These are phyloP conservation scores for Pythium vanterpoolii DNA, from an alignment of 352 stramenopile species.

Conservation along the genomic window DNA sequence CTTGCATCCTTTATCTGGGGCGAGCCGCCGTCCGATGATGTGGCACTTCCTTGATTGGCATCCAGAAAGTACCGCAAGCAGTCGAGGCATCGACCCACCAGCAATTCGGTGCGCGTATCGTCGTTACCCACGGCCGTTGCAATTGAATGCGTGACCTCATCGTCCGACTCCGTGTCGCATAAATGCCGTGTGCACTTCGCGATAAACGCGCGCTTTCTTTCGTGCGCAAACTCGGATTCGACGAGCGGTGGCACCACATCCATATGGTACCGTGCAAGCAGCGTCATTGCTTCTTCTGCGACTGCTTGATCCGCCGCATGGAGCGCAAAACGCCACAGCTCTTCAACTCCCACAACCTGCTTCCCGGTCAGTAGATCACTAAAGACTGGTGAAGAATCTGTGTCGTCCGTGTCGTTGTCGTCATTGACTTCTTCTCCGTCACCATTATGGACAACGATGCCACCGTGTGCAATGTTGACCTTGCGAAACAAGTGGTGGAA, in stretches of 20 bases:
- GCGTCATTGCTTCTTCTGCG: constrained; percentile 58
- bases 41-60: constrained; percentile 9
- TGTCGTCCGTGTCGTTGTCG: constrained; percentile 10
- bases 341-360: constrained; percentile 39
- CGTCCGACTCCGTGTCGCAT: not conserved
- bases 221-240: constrained; percentile 24
- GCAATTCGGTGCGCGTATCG: not conserved
- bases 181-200: constrained; percentile 54
- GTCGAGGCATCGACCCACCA: constrained; percentile 63
- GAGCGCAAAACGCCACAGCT: constrained; percentile 64
- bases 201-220: constrained; percentile 45
- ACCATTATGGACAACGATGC: constrained; percentile 19
- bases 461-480: constrained; percentile 45
- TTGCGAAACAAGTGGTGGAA: constrained; percentile 68
- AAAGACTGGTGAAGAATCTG: constrained; percentile 13
- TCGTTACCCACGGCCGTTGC: not conserved
- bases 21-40: not conserved
- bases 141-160: constrained; percentile 8
- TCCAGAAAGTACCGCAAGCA: constrained; percentile 71
- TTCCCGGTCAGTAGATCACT: constrained; percentile 39
- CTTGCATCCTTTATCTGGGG: not conserved
- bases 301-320: constrained; percentile 35
- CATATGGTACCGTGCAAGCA: constrained; percentile 55
- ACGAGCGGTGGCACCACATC: constrained; percentile 41
- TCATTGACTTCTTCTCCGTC: constrained; percentile 11